Percentiles rank a stretch among this genome's conserved stretches.
Conservation (phyloP, 2,329 filamentous ascomycete species). For the Epichloe aotearoae region DNA sequence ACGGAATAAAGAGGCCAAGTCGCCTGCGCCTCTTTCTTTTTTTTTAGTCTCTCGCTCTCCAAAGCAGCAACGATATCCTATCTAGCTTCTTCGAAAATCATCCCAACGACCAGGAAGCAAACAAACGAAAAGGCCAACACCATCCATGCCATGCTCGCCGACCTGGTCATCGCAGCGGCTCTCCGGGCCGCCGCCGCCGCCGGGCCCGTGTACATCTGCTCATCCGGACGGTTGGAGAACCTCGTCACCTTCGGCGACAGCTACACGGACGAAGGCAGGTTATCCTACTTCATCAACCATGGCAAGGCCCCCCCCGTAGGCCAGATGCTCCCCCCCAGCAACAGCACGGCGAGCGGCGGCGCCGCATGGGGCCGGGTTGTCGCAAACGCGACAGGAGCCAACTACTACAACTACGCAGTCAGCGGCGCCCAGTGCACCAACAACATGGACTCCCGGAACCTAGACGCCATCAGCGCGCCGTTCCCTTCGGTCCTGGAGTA, state of each 20-base stretch:
- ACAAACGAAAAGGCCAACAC: not conserved
- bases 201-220: not conserved
- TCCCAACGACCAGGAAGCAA: not conserved
- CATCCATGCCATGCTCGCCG: not conserved
- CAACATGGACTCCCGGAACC: slow-evolving; percentile 44
- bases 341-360: slow-evolving; percentile 49
- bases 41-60: too few relatives aligned
- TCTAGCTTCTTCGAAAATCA: too few relatives aligned
- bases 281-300: slow-evolving; percentile 50
- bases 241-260: slow-evolving; percentile 63
- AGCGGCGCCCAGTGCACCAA: slow-evolving; percentile 62
- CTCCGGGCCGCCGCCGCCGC: not conserved
- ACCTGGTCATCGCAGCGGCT: not conserved
- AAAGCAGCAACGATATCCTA: too few relatives aligned
- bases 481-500: slow-evolving; percentile 53
- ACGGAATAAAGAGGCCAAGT: too few relatives aligned
- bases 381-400: slow-evolving; percentile 41
- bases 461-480: slow-evolving; percentile 31
- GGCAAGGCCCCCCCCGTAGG: slow-evolving; percentile 54
- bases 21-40: too few relatives aligned
- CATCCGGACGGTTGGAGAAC: slow-evolving; percentile 23
- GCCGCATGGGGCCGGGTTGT: slow-evolving; percentile 57
- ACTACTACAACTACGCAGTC: slow-evolving; percentile 57
- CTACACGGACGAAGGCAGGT: slow-evolving; percentile 60
- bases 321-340: slow-evolving; percentile 28